Conservation (phyloP, 2,329 filamentous ascomycete genomes). For the Fusarium redolens region DNA sequence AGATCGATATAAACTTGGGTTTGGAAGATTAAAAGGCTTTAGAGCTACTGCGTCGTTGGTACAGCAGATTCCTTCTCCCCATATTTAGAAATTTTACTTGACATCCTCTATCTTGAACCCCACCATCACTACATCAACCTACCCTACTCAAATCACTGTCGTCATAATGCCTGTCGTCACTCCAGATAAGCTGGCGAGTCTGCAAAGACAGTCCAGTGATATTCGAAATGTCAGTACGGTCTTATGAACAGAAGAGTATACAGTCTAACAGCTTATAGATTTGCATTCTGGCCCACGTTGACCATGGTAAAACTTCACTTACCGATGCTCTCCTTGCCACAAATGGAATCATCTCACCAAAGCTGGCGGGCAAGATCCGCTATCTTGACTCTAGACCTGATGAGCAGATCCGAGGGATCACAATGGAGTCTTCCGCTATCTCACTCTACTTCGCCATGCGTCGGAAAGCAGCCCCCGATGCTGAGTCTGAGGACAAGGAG, state of each 20-base stretch:
- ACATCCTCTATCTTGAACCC: not conserved
- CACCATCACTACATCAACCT: slow-evolving; percentile 8
- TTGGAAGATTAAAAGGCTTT: slow-evolving; percentile 12
- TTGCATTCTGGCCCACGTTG: slow-evolving; percentile 95
- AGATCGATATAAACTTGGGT: slow-evolving; percentile 1
- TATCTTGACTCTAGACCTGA: slow-evolving; percentile 97
- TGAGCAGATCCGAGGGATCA: slow-evolving; percentile 95
- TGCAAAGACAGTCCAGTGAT: slow-evolving; percentile 88
- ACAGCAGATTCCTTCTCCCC: not conserved
- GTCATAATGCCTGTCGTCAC: slow-evolving; percentile 88
- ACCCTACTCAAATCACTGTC: slow-evolving; percentile 19
- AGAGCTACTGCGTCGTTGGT: slow-evolving; percentile 2
- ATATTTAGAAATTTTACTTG: slow-evolving; percentile 10
- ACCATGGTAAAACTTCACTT: slow-evolving; percentile 98
- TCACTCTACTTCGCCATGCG: slow-evolving; percentile 96
- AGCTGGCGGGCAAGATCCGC: slow-evolving; percentile 96
- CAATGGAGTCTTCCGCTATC: slow-evolving; percentile 99
- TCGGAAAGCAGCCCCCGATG: slow-evolving; percentile 75
- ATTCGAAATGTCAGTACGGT: slow-evolving; percentile 83
- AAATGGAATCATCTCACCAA: slow-evolving; percentile 99
- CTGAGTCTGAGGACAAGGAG: slow-evolving; percentile 79
- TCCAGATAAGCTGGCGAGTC: slow-evolving; percentile 87
- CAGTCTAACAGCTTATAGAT: slow-evolving; percentile 65
- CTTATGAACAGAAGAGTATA: not conserved
- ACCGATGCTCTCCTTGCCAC: slow-evolving; percentile 96